These are phyloP conservation scores for Crataegus laevigata DNA, from an alignment of 306 rosid species.

Conservation along the genomic window DNA sequence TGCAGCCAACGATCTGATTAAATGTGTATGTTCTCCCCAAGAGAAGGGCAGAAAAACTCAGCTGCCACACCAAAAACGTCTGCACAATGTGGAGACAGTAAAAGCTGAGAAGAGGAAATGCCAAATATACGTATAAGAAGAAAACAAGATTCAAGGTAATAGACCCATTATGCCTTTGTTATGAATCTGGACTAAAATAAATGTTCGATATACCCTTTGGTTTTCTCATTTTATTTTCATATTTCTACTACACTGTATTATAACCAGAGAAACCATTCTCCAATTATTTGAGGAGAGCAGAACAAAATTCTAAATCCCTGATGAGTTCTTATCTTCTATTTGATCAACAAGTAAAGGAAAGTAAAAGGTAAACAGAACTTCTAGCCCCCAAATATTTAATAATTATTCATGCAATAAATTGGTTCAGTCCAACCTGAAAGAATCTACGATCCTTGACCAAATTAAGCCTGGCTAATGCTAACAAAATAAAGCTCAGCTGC, in stretches of 20 bases:
- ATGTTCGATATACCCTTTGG: background rate
- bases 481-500: background rate
- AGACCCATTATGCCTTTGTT: background rate
- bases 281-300: background rate
- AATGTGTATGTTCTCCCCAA: slow-evolving; percentile 62
- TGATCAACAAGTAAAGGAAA: background rate
- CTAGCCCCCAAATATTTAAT: background rate
- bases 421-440: background rate
- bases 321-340: background rate
- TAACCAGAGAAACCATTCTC: background rate
- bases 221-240: background rate
- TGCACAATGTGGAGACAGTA: slow-evolving; percentile 34
- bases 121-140: background rate
- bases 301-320: background rate
- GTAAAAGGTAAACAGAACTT: background rate
- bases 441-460: background rate
- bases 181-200: background rate
- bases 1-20: slow-evolving; percentile 69
- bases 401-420: background rate
- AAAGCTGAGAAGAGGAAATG: background rate
- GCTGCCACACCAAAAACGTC: slow-evolving; percentile 94
- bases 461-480: background rate
- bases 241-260: background rate
- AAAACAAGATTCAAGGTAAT: too few species aligned
- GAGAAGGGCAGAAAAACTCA: slow-evolving; percentile 48